phyloP scores from a whole-genome alignment of 345 rosid species.

The Durio zibethinus region DNA sequence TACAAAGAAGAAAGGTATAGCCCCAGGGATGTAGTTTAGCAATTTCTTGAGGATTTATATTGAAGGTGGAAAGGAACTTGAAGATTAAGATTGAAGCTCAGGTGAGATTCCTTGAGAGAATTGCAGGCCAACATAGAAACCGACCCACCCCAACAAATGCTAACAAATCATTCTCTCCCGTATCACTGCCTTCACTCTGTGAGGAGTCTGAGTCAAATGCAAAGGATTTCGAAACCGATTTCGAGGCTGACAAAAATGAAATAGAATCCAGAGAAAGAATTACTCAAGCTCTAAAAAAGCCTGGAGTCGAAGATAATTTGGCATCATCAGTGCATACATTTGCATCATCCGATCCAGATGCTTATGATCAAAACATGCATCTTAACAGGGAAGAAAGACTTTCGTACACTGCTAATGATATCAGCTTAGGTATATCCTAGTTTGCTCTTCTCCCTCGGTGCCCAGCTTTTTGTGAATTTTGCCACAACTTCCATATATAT shows the following conservation, averaged over 20 bases:
- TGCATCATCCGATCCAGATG: conserved; percentile 8
- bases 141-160: conserved; percentile 13
- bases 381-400: conserved; percentile 14
- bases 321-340: conserved; percentile 7
- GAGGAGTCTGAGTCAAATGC: conserved; percentile 48
- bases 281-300: conserved; percentile 27
- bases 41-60: not conserved
- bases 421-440: conserved; percentile 26
- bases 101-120: conserved; percentile 43
- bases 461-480: conserved; percentile 29
- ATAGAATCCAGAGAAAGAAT: conserved; percentile 23
- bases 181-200: conserved; percentile 42
- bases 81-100: conserved; percentile 59
- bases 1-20: not conserved
- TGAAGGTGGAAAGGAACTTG: conserved; percentile 48
- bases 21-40: not conserved
- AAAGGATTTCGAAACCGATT: conserved; percentile 39
- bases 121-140: conserved; percentile 29
- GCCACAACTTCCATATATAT: not conserved
- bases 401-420: conserved; percentile 10
- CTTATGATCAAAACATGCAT: conserved; percentile 10
- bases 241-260: conserved; percentile 28
- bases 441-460: conserved; percentile 29
- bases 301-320: conserved; percentile 21
- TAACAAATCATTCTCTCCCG: conserved; percentile 25